phyloP scores from a whole-genome alignment of 148 eudicot genomes.

The Polygonum aviculare region DNA sequence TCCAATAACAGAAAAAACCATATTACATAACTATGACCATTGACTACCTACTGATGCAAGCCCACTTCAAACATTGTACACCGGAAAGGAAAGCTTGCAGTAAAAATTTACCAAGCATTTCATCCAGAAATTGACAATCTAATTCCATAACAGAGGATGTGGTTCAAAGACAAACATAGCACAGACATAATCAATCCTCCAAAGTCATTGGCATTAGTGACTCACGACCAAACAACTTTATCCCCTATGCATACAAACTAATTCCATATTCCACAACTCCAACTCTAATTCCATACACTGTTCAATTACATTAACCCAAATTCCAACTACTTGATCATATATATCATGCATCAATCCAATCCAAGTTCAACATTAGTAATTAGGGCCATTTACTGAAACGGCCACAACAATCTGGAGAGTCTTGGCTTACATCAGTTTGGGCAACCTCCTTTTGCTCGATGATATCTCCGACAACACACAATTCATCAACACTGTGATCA shows the following conservation, averaged over 20 bases:
- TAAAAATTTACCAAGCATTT: not conserved
- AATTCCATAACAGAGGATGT: not conserved
- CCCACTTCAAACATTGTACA: not conserved
- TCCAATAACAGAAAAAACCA: not conserved
- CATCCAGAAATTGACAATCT: not conserved
- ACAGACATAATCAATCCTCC: not conserved
- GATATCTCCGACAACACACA: slow-evolving; percentile 61
- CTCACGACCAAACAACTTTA: not conserved
- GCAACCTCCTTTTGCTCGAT: slow-evolving; percentile 67
- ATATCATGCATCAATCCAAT: not conserved
- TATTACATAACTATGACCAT: not conserved
- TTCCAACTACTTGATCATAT: not conserved
- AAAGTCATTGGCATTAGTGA: not conserved
- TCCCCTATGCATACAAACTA: not conserved
- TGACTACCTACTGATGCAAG: not conserved
- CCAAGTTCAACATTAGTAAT: not conserved
- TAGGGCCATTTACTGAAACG: slow-evolving; percentile 38
- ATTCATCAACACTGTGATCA: slow-evolving; percentile 49
- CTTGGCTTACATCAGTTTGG: slow-evolving; percentile 71
- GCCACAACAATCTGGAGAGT: slow-evolving; percentile 70
- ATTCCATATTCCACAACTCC: not conserved
- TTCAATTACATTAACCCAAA: not conserved
- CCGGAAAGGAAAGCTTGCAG: not conserved
- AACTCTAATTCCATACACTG: not conserved
- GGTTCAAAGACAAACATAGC: not conserved